Conservation (phyloP, 2,329 filamentous ascomycete species). For the Ciborinia camelliae region DNA sequence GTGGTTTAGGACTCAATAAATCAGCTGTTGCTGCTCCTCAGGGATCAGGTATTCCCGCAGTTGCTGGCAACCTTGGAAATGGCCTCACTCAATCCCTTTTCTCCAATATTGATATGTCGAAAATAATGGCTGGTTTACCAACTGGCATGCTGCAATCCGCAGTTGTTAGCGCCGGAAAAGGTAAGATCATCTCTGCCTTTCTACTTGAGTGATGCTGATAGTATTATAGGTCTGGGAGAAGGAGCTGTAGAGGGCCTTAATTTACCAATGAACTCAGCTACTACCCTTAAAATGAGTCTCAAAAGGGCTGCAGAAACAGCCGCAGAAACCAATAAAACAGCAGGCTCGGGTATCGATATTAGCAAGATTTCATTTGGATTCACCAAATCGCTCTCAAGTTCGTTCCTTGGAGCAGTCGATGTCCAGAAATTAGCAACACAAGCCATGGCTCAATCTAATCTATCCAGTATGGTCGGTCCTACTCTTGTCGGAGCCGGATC, state of each 20-base stretch:
- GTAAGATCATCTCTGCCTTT: background rate
- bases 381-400: constrained; percentile 17
- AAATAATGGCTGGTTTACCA: constrained; percentile 10
- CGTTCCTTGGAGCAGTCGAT: constrained; percentile 15
- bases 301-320: background rate
- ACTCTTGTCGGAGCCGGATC: constrained; percentile 3
- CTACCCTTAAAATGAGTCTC: background rate
- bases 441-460: constrained; percentile 11
- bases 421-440: constrained; percentile 7
- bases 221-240: constrained; percentile 10
- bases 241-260: constrained; percentile 15
- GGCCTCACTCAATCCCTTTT: constrained; percentile 10
- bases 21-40: constrained; percentile 4
- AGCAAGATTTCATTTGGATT: constrained; percentile 6
- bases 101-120: constrained; percentile 17
- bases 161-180: constrained; percentile 14
- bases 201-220: background rate
- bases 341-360: background rate
- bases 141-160: constrained; percentile 13
- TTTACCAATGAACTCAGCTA: constrained; percentile 6
- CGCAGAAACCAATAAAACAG: background rate
- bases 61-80: constrained; percentile 11
- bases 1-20: constrained; percentile 15
- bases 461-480: constrained; percentile 6
- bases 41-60: constrained; percentile 2